Conservation (phyloP, 805 yeast species). For the Kodamaea sagamina region DNA sequence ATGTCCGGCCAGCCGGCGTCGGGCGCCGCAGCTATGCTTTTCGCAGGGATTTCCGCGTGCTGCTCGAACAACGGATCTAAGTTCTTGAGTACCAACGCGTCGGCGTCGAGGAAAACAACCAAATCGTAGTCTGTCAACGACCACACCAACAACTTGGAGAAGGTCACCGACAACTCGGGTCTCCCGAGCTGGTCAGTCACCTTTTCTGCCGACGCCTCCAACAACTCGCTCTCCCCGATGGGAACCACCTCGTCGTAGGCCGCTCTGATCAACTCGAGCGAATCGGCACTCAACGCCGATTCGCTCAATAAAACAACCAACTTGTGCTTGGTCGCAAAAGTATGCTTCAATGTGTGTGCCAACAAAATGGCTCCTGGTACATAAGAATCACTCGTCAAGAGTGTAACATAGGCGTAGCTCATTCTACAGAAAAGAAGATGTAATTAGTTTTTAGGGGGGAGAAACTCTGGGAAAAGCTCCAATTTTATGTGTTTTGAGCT, state of each 20-base stretch:
- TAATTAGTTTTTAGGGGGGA: not conserved
- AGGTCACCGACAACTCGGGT: conserved; percentile 29
- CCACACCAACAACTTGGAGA: conserved; percentile 31
- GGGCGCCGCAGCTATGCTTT: conserved; percentile 26
- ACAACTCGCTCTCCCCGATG: conserved; percentile 19
- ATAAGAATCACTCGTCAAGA: conserved; percentile 34
- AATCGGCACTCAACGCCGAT: conserved; percentile 17
- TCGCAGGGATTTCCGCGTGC: conserved; percentile 11
- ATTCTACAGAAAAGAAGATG: conserved; percentile 3
- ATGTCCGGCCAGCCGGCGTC: conserved; percentile 38
- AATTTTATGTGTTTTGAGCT: not conserved
- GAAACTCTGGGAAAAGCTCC: not conserved
- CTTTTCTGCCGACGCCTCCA: conserved; percentile 22
- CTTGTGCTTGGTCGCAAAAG: conserved; percentile 19
- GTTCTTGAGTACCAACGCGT: conserved; percentile 26
- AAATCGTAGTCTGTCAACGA: conserved; percentile 23
- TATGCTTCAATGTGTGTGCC: conserved; percentile 24
- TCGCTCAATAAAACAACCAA: conserved; percentile 24
- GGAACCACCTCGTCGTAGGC: conserved; percentile 30
- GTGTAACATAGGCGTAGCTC: conserved; percentile 28
- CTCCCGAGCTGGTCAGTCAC: conserved; percentile 27
- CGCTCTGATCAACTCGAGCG: conserved; percentile 21
- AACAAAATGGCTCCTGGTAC: conserved; percentile 40
- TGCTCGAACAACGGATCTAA: conserved; percentile 26
- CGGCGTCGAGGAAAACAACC: conserved; percentile 31